Conservation (phyloP, 805 yeast genomes). For the Barnettozyma sucrosica region DNA sequence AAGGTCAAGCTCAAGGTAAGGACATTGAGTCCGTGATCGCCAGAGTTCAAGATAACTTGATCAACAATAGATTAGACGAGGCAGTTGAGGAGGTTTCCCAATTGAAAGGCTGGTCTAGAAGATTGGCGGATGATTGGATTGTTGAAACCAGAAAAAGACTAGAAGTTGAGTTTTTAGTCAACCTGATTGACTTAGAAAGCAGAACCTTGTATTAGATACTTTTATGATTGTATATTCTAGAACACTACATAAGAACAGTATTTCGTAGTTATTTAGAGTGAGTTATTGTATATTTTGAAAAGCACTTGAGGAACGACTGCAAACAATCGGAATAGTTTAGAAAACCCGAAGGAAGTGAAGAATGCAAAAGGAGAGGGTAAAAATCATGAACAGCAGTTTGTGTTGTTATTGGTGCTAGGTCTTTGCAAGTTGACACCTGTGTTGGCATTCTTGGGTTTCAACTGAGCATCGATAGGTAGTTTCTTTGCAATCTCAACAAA, state of each 20-base stretch:
- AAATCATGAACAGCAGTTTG: constrained; percentile 33
- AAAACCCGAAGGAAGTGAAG: not conserved
- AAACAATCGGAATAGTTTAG: not conserved
- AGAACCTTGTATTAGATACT: constrained; percentile 35
- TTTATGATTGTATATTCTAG: not conserved
- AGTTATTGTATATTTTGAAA: not conserved
- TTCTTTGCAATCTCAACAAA: constrained; percentile 46
- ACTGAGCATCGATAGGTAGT: constrained; percentile 29
- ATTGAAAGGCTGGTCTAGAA: constrained; percentile 90
- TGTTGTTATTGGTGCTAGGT: constrained; percentile 38
- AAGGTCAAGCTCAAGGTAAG: constrained; percentile 72
- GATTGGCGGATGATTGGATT: constrained; percentile 88
- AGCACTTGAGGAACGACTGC: not conserved
- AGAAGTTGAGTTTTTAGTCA: constrained; percentile 78
- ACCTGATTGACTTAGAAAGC: constrained; percentile 60
- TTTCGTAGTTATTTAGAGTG: not conserved
- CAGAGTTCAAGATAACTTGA: constrained; percentile 70
- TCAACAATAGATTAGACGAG: constrained; percentile 69
- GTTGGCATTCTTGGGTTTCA: constrained; percentile 17
- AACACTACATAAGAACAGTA: not conserved
- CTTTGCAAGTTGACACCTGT: constrained; percentile 34
- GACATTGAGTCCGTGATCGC: constrained; percentile 89
- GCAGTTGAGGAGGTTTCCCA: constrained; percentile 92
- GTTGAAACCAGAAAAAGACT: constrained; percentile 81
- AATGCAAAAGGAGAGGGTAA: not conserved